Base-by-base conservation (phyloP, 108 stramenopile genomes). In the Skeletonema costatum region DNA sequence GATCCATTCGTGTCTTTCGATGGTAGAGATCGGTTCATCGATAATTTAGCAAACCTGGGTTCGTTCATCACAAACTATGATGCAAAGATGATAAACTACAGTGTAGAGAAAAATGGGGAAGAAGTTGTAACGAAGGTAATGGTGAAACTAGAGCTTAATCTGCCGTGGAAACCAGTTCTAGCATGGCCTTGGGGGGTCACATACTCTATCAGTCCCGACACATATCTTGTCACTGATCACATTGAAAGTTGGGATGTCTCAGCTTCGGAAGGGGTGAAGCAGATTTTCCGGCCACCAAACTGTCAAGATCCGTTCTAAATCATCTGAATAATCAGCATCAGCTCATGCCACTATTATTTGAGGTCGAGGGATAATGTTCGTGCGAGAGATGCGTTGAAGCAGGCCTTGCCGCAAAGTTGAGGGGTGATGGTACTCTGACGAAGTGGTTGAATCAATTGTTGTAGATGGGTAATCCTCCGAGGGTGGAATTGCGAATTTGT, bases 311-410 rank as follows among this genome's bases (percentile, higher is more conserved):
- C 44, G 44, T n/a, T 46, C 44, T 46, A 46, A 46, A 46, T 46
- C 44, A n/a, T n/a, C 44, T 46, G 44, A 16, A 46, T 46, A 46
- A 46, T 16, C 44, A 46, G 44, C 44, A 46, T 46, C 16, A 46
- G 44, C 16, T 16, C 16, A 46, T 46, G 16, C 16, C 39, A 2
- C 25, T 99, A 98, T 82, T 99, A 98, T 72, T 81, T 98, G 11
- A 87, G 99, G 31, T 85, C 99, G 60, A 92, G 93, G 8, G 98
- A 99, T 64, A 95, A 99, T 86, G 80, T 85, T 2, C 68, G 96
- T 25, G 99, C 99, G 32, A 82, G 98, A 21, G 97, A 98, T 71
- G 99, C 99, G 19, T 85, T 99, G 66, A 88, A 95, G 58, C 91
- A 96, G 70, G 97, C 96, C 76, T 76, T 99, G n/a, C 99, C 98